Evolutionary conservation across 164 flowering plant genomes (phyloP), one percentile per base, ranked within the genome.

Genomic region (Piper longum): DNA sequence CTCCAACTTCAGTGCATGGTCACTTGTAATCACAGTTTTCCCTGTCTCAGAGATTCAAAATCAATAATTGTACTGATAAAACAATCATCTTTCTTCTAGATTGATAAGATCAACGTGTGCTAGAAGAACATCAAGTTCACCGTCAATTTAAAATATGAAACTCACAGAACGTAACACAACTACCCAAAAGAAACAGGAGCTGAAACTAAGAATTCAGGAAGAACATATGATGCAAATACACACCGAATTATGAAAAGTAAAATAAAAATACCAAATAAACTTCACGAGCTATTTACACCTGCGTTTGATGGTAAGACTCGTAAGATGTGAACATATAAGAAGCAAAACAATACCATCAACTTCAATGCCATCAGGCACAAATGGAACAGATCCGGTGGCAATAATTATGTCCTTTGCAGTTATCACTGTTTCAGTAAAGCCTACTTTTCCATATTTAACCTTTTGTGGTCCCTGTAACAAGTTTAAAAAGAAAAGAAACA

Each of bases 301-400:
- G 7, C 14, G 8, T 48, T 48, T 44, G 8, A 48, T 8, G 14
- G 52, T 48, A 14, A 48, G 59, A 16, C 0, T 17, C 11, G 17
- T 56, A 4, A 56, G 36, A 64, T 51, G 43, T 59, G n/a, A 55
- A 26, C 1, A 56, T 56, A 3, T 26, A 56, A 16, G 59, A 19
- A 48, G 14, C 52, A 48, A 48, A 9, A 9, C 52, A 5, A 9
- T 77, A 95, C 99, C 99, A 81, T 95, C 99, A 78, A 95, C 86
- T 83, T 95, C 99, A 74, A 95, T 83, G 74, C 99, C 99, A 72
- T 86, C 91, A 41, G 99, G 99, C 39, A 95, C 99, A 74, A 88
- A 84, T 12, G 99, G 99, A 59, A 91, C 91, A 62, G 99, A 95
- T 64, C 99, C 99, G 65, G 99, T 95, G 18, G 97, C 97, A 71